Conservation (phyloP, 2,329 filamentous ascomycete genomes). For the Xylaria sp. region DNA sequence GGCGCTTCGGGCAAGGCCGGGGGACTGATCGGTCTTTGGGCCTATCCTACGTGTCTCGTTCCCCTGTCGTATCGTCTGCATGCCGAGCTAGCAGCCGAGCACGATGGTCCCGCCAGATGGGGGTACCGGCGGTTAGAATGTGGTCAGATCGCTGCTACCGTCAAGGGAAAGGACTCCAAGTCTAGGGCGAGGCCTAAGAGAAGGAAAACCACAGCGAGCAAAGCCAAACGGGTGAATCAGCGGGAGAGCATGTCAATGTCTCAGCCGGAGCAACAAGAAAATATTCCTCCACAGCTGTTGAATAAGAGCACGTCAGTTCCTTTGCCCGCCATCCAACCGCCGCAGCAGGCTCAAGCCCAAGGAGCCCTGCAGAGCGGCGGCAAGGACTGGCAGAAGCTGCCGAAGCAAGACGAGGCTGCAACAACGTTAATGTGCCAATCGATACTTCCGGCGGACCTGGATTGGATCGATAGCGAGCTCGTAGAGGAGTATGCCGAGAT, state of each 20-base stretch:
- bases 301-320: background rate
- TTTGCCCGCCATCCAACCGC: slow-evolving; percentile 1
- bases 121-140: slow-evolving; percentile 83
- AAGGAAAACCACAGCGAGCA: slow-evolving; percentile 31
- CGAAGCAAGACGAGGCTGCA: slow-evolving; percentile 61
- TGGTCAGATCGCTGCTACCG: slow-evolving; percentile 58
- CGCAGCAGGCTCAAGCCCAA: slow-evolving; percentile 27
- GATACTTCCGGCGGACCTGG: slow-evolving; percentile 75
- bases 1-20: slow-evolving; percentile 95
- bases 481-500: slow-evolving; percentile 79
- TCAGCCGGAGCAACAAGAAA: slow-evolving; percentile 1
- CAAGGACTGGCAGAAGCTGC: slow-evolving; percentile 65
- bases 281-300: background rate
- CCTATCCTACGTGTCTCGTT: slow-evolving; percentile 83
- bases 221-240: slow-evolving; percentile 40
- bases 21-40: slow-evolving; percentile 88
- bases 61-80: slow-evolving; percentile 86
- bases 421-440: slow-evolving; percentile 57
- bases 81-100: slow-evolving; percentile 80
- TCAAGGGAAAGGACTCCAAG: slow-evolving; percentile 38
- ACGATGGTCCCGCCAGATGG: slow-evolving; percentile 79
- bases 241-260: slow-evolving; percentile 28
- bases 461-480: slow-evolving; percentile 78
- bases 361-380: slow-evolving; percentile 33
- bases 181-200: slow-evolving; percentile 31